Evolutionary conservation across 2,329 filamentous ascomycete genomes (phyloP), one percentile per base, ranked within the genome.

Genomic region (Calonectria montana): DNA sequence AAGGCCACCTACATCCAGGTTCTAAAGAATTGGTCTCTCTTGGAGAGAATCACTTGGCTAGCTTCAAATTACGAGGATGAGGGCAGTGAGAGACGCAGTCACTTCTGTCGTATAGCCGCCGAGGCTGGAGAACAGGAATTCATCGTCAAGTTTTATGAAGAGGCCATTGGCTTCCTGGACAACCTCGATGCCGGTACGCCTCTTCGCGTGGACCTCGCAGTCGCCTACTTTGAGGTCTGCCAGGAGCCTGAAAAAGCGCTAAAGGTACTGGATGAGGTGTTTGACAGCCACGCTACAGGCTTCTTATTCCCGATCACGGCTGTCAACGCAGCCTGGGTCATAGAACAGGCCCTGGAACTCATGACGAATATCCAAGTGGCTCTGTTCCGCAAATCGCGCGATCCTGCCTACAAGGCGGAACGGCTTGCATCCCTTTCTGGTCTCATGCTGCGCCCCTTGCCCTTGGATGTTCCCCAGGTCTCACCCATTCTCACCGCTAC

Each of bases 31-130:
- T 81, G 78, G 79, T 77, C 43, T 23, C 71, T 77, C 0, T 37
- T 80, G 2, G 79, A 81, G 45, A 73, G 79, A 2, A 71, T 81
- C 3, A 79, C 78, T 0, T 81, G 78, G 73, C 39, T 81, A 9
- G 74, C 77, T 1, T 77, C 74, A 39, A 57, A 77, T 1, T 81
- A 79, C 16, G 45, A 41, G 4, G 70, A 74, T 0, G 18, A 62
- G 0, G 67, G 67, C 0, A 48, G 23, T 1, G 53, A 72, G 0
- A 53, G 77, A 2, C 73, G 74, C 13, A 13, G 39, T 0, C 0
- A 15, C 2, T 63, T 81, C n/a, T 67, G 74, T 9, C 69, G 74
- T 1, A 70, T 75, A 1, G 78, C 79, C 2, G 67, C 63, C 0
- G 41, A 74, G 7, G 72, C 75, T 2, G 72, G 72, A 1, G 78